Evolutionary conservation across 2,329 filamentous ascomycete genomes (phyloP).

Genomic region (Akanthomyces muscarius): DNA sequence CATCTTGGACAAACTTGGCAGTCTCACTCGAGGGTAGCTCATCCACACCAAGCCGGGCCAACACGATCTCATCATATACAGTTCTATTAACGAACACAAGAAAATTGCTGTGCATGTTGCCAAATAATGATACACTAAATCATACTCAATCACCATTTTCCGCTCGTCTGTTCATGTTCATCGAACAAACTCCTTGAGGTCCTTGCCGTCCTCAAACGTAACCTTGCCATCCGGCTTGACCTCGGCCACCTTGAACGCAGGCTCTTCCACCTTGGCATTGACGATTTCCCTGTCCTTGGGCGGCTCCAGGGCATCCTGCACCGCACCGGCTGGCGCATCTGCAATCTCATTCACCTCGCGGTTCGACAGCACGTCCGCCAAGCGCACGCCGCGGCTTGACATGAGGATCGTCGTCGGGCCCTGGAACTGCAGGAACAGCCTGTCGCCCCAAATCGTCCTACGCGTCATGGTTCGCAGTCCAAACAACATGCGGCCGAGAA

Average conservation of each 20-base stretch:
- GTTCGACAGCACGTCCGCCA: conserved; percentile 72
- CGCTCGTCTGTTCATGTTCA: conserved; percentile 22
- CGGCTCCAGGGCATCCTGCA: conserved; percentile 55
- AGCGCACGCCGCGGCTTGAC: conserved; percentile 76
- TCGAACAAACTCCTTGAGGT: conserved; percentile 52
- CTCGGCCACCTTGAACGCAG: conserved; percentile 51
- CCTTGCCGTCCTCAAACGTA: conserved; percentile 58
- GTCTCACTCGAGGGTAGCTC: neutral
- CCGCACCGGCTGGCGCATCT: conserved; percentile 68
- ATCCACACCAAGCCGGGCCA: neutral
- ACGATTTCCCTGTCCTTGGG: conserved; percentile 6
- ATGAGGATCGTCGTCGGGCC: conserved; percentile 83
- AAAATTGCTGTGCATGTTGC: neutral
- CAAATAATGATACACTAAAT: conserved; percentile 11
- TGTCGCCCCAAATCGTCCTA: conserved; percentile 86
- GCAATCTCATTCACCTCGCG: conserved; percentile 89
- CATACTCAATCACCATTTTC: neutral
- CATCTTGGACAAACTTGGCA: too few relatives aligned
- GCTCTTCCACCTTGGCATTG: conserved; percentile 20
- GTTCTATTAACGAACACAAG: neutral
- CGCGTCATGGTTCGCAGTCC: conserved; percentile 70
- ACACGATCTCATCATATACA: neutral
- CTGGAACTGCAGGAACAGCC: conserved; percentile 85
- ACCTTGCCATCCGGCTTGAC: conserved; percentile 61
- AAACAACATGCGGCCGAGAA: conserved; percentile 60